Evolutionary conservation across 1,139 yeast genomes (phyloP).

Genomic region (Entelexis sorbosivorans): DNA sequence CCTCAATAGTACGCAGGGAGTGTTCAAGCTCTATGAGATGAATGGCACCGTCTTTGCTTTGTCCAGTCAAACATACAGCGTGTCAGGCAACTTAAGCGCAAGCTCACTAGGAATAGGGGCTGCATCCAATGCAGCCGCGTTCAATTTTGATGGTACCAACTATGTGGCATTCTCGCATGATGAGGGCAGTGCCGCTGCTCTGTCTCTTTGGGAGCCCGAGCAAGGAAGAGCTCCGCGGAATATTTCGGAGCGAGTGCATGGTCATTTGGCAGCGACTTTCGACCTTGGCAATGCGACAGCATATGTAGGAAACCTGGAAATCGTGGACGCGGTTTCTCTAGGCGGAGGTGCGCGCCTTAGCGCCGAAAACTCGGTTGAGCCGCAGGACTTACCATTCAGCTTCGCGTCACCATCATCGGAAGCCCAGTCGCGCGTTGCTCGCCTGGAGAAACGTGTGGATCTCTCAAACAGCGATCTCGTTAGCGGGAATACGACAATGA

Average conservation of each 20-base stretch:
- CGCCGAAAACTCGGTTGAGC: not conserved
- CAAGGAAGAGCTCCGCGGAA: not conserved
- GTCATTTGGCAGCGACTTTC: conserved; percentile 10
- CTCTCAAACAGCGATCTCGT: not conserved
- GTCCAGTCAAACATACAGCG: conserved; percentile 7
- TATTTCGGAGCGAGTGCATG: not conserved
- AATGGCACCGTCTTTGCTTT: conserved; percentile 12
- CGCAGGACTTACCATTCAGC: not conserved
- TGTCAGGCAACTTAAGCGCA: not conserved
- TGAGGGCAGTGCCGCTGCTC: not conserved
- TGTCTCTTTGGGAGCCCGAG: conserved; percentile 8
- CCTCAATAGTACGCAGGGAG: conserved; percentile 4
- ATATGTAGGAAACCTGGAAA: conserved; percentile 24
- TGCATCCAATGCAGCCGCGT: conserved; percentile 22
- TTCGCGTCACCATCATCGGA: not conserved
- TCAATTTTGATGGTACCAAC: conserved; percentile 30
- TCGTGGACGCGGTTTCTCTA: conserved; percentile 9
- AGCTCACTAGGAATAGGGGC: conserved; percentile 19
- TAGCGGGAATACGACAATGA: not conserved
- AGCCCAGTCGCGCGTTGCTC: not conserved
- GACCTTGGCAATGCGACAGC: conserved; percentile 12
- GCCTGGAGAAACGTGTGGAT: not conserved
- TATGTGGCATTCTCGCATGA: conserved; percentile 32
- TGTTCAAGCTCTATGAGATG: conserved; percentile 3
- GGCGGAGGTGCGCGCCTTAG: conserved; percentile 6